Evolutionary conservation across 768 basidiomycete genomes (phyloP).

Genomic region (Termitomyces sp.): DNA sequence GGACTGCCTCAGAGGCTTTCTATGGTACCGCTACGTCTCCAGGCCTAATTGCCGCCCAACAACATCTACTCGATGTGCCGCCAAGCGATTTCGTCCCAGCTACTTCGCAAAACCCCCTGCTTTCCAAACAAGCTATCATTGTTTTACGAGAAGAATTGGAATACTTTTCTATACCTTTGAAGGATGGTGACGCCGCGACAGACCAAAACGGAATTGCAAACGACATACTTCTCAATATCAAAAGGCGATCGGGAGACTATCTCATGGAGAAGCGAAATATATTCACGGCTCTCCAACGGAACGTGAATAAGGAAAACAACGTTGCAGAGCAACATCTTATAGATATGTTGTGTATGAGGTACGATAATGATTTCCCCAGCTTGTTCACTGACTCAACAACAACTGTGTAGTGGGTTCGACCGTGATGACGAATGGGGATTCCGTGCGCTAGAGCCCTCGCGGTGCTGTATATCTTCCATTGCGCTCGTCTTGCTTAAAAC

Average conservation of each 20-base stretch:
- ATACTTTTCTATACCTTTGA: conserved; percentile 94
- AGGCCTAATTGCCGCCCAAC: conserved; percentile 74
- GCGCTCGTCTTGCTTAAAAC: conserved; percentile 97
- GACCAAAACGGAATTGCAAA: conserved; percentile 81
- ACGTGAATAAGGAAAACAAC: conserved; percentile 99
- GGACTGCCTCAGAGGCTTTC: conserved; percentile 80
- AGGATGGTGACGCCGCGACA: conserved; percentile 51
- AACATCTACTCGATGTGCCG: conserved; percentile 66
- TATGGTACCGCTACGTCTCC: conserved; percentile 76
- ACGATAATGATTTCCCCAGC: conserved; percentile 10
- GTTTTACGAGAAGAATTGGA: conserved; percentile 97
- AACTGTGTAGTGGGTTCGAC: conserved; percentile 75
- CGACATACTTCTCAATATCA: conserved; percentile 69
- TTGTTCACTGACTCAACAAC: neutral
- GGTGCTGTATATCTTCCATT: conserved; percentile 98
- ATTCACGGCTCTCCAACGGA: conserved; percentile 96
- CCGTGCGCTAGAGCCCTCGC: conserved; percentile 89
- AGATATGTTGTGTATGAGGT: conserved; percentile 99
- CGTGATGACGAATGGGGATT: conserved; percentile 99
- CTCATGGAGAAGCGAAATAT: conserved; percentile 88
- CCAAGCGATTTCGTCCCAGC: conserved; percentile 56
- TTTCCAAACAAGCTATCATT: conserved; percentile 96
- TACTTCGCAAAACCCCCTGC: conserved; percentile 81
- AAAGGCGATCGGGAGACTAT: conserved; percentile 80
- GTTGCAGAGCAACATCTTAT: conserved; percentile 98